A percentile compares a stretch with the other conserved stretches of the same genome.
These are phyloP conservation scores for Allomyces macrogynus DNA, from an alignment of 192 early-diverging fungal genomes.

Conservation along the genomic window DNA sequence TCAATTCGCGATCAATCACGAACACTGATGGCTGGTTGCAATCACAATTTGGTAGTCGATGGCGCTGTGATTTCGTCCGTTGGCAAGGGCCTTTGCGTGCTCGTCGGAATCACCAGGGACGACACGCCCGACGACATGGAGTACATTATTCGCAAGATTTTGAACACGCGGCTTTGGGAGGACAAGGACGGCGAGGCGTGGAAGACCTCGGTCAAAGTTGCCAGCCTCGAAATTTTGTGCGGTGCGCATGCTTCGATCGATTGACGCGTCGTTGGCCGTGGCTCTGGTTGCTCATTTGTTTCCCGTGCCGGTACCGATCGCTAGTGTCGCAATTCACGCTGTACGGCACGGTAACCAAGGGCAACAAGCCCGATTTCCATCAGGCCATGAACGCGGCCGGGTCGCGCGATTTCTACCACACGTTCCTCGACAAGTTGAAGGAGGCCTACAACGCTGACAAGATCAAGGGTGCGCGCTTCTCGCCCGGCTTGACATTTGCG, in stretches of 20 bases:
- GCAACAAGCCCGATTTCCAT: constrained; percentile 83
- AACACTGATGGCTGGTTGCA: no score
- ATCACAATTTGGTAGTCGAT: constrained; percentile 23
- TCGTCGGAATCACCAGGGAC: constrained; percentile 43
- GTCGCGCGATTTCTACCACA: constrained; percentile 50
- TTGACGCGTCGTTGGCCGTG: not conserved
- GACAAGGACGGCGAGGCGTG: constrained; percentile 44
- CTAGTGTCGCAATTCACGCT: constrained; percentile 85
- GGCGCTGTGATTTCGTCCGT: constrained; percentile 55
- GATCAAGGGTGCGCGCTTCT: constrained; percentile 40
- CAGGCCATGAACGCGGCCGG: constrained; percentile 52
- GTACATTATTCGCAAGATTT: constrained; percentile 65
- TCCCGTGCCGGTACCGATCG: not conserved
- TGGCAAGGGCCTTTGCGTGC: constrained; percentile 51
- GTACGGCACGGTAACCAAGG: constrained; percentile 59
- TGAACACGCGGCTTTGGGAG: constrained; percentile 58
- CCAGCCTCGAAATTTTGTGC: constrained; percentile 53
- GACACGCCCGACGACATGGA: constrained; percentile 60
- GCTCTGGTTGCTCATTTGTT: no score
- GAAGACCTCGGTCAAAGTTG: constrained; percentile 57
- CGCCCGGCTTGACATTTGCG: no score
- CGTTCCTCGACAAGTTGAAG: constrained; percentile 48
- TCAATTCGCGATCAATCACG: no score
- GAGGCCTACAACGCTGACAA: constrained; percentile 34
- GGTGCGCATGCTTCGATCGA: constrained; percentile 23